These are phyloP conservation scores for Diaporthe citri DNA, from an alignment of 2,329 filamentous ascomycete species.

Conservation along the genomic window DNA sequence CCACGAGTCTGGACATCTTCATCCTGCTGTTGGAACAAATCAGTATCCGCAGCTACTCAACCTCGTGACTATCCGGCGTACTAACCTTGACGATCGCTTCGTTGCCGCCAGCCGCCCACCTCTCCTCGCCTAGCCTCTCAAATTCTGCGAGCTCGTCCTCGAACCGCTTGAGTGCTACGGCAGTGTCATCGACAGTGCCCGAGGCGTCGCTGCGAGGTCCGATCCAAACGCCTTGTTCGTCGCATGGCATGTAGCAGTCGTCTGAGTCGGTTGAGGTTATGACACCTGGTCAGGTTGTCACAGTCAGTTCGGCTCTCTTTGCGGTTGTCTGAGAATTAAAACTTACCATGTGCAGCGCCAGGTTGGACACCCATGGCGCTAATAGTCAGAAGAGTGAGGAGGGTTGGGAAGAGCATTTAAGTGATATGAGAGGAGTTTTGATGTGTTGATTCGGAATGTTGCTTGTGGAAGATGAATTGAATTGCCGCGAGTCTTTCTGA, in stretches of 20 bases:
- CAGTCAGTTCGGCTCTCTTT: not conserved
- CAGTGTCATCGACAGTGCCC: not conserved
- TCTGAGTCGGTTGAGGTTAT: not conserved
- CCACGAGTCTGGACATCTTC: not conserved
- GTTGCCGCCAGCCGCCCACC: not conserved
- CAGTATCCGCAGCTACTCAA: not conserved
- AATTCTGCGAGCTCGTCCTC: constrained; percentile 22
- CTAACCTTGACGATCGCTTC: not conserved
- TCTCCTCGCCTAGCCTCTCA: constrained; percentile 7
- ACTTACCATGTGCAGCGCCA: constrained; percentile 10
- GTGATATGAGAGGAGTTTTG: not conserved
- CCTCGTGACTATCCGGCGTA: too few relatives aligned
- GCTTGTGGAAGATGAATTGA: not conserved
- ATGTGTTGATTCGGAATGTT: not conserved
- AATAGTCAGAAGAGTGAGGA: constrained; percentile 13
- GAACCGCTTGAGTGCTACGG: constrained; percentile 11
- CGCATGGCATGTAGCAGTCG: constrained; percentile 29
- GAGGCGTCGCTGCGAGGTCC: constrained; percentile 1
- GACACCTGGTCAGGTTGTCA: not conserved
- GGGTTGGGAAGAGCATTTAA: constrained; percentile 8
- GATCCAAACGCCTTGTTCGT: constrained; percentile 28
- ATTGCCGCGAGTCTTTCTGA: not conserved
- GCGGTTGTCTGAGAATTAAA: not conserved
- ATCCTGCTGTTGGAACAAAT: not conserved
- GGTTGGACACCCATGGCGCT: constrained; percentile 26